These are phyloP conservation scores for Leptographium galeiforme DNA, from an alignment of 2,329 filamentous ascomycete genomes.

Conservation along the genomic window DNA sequence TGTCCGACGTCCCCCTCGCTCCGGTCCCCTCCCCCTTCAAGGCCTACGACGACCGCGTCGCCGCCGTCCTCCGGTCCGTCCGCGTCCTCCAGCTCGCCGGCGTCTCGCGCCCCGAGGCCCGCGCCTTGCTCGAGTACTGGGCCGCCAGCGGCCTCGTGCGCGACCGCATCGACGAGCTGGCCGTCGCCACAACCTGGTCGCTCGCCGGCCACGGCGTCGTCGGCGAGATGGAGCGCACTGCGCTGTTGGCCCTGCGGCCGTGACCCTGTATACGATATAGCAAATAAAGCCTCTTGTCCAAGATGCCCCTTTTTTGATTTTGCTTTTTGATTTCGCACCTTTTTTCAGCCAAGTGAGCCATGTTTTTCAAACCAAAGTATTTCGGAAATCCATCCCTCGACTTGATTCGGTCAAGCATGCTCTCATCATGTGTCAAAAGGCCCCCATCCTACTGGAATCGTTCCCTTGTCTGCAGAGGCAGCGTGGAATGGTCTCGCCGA, in stretches of 20 bases:
- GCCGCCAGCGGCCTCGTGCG: slow-evolving; percentile 71
- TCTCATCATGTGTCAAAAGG: too few relatives aligned
- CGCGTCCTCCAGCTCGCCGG: slow-evolving; percentile 48
- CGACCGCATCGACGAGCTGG: slow-evolving; percentile 52
- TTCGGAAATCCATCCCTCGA: too few relatives aligned
- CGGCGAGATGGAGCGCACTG: slow-evolving; percentile 68
- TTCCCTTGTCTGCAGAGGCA: too few relatives aligned
- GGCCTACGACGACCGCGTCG: slow-evolving; percentile 43
- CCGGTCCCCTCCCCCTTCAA: slow-evolving; percentile 32
- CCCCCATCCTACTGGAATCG: too few relatives aligned
- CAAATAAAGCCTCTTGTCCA: too few relatives aligned
- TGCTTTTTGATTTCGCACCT: too few relatives aligned
- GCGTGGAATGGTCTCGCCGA: too few relatives aligned
- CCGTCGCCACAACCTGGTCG: slow-evolving; percentile 72
- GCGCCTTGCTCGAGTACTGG: slow-evolving; percentile 84
- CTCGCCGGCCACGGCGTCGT: slow-evolving; percentile 69
- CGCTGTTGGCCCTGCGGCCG: slow-evolving; percentile 34
- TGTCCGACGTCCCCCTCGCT: not conserved
- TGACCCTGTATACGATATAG: slow-evolving; percentile 9
- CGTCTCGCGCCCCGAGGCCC: slow-evolving; percentile 60
- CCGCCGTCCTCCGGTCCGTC: slow-evolving; percentile 36
- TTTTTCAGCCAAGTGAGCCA: too few relatives aligned
- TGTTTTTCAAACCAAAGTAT: too few relatives aligned
- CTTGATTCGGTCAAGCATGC: too few relatives aligned
- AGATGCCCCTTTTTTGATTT: too few relatives aligned